These are phyloP conservation scores for Monosporascus cannonballus DNA, from an alignment of 2,329 filamentous ascomycete species.

Conservation along the genomic window DNA sequence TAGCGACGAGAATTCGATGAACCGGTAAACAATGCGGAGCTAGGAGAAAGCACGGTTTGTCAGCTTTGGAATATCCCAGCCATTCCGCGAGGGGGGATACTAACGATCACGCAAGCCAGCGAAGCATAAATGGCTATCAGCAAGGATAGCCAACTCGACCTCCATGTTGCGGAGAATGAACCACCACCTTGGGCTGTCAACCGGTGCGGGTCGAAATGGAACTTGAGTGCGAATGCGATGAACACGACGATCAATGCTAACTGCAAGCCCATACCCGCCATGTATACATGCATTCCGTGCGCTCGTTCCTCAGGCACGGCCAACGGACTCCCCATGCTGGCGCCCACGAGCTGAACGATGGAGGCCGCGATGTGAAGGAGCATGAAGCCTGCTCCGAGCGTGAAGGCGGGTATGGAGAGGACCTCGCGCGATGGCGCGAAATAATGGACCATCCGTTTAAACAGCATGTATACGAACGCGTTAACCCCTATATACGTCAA, in stretches of 20 bases:
- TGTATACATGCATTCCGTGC: constrained; percentile 39
- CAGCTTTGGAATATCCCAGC: too few species aligned
- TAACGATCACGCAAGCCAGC: constrained; percentile 29
- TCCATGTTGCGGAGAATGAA: neutral
- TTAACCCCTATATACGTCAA: constrained; percentile 30
- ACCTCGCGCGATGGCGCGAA: constrained; percentile 32
- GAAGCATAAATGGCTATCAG: constrained; percentile 28
- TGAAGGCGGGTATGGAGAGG: constrained; percentile 29
- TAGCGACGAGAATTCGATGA: constrained; percentile 44
- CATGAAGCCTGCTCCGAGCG: constrained; percentile 33
- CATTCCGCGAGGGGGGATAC: constrained; percentile 1
- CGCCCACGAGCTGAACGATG: constrained; percentile 29
- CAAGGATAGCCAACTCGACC: constrained; percentile 16
- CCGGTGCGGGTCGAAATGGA: constrained; percentile 26
- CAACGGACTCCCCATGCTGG: constrained; percentile 20
- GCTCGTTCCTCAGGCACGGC: constrained; percentile 21
- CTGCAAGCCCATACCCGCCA: constrained; percentile 47
- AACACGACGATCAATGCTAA: constrained; percentile 45
- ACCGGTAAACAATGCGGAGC: constrained; percentile 47
- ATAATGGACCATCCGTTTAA: constrained; percentile 39
- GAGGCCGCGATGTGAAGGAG: constrained; percentile 32
- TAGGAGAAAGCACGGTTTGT: neutral
- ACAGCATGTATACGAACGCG: constrained; percentile 40
- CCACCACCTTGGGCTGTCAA: constrained; percentile 7
- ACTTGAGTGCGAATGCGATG: constrained; percentile 30